phyloP scores from a whole-genome alignment of 345 rosid genomes.

The Eucalyptus marginata region DNA sequence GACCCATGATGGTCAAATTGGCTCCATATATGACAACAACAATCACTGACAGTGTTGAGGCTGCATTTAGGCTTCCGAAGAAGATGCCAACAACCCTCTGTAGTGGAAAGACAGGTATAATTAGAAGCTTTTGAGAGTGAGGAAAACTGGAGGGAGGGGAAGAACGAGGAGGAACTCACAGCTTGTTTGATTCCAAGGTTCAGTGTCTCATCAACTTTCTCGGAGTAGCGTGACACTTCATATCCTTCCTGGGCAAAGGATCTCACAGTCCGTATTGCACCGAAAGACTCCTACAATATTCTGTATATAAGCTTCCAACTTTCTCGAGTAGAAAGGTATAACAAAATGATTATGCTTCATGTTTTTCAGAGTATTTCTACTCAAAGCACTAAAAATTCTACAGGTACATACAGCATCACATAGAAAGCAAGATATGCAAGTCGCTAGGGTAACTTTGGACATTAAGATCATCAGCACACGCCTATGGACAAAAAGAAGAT shows the following conservation, averaged over 20 bases:
- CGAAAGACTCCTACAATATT: slow-evolving; percentile 76
- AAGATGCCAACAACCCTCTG: slow-evolving; percentile 63
- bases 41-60: slow-evolving; percentile 73
- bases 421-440: not conserved
- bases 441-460: not conserved
- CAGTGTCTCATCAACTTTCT: slow-evolving; percentile 84
- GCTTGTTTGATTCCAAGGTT: slow-evolving; percentile 86
- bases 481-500: not conserved
- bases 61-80: slow-evolving; percentile 84
- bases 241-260: slow-evolving; percentile 81
- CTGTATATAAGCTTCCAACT: not conserved
- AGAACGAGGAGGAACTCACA: slow-evolving; percentile 23
- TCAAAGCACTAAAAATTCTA: not conserved
- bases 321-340: not conserved
- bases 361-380: not conserved
- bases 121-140: not conserved
- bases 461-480: not conserved
- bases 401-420: not conserved
- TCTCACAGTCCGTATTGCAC: slow-evolving; percentile 90
- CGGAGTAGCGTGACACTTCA: slow-evolving; percentile 56
- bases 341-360: not conserved
- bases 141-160: not conserved
- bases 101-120: not conserved
- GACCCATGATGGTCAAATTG: slow-evolving; percentile 67
- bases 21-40: slow-evolving; percentile 87